Evolutionary conservation across 345 rosid genomes (phyloP), one percentile per base, ranked within the genome.

Genomic region (Syzygium grande): DNA sequence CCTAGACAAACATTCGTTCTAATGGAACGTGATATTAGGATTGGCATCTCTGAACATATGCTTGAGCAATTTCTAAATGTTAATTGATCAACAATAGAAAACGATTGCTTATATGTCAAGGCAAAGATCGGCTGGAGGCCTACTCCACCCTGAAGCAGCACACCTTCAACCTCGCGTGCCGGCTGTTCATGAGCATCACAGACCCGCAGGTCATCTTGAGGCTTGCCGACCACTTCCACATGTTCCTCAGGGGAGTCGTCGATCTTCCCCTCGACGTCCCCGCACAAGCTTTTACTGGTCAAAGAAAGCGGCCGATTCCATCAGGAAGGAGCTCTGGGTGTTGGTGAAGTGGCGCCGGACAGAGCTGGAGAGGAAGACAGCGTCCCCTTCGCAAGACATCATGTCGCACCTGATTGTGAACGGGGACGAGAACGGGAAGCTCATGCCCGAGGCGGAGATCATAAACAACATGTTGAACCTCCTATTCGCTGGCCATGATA

Each of bases 401-500:
- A 38, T 88, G 12, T 63, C 92, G 12, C 84, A 88, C 73, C 58
- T 89, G 87, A 80, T 90, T 11, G 51, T 25, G 52, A 65, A 61
- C 15, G 19, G 68, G 27, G 88, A 88, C n/a, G 88, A 88, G 54
- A 61, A 85, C 46, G 89, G 92, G 49, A 90, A 51, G 84, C 54
- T 88, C 88, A 85, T 87, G 79, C 63, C 90, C 6, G 90, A 90
- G 51, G 52, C 34, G 9, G 89, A 87, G 88, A 86, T 90, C 46
- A 43, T 86, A 25, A 68, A 90, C 54, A 89, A 87, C 84, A 87
- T 86, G 11, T 43, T 90, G 34, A 6, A 22, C 11, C 22, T 89
- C 46, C 87, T 89, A 5, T 90, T 87, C 54, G 90, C 92, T 4
- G 89, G 88, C 21, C 85, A 88, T 52, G 88, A 87, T 27, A 87